phyloP scores from a whole-genome alignment of 2,329 filamentous ascomycete species.

The Akanthomyces muscarius region DNA sequence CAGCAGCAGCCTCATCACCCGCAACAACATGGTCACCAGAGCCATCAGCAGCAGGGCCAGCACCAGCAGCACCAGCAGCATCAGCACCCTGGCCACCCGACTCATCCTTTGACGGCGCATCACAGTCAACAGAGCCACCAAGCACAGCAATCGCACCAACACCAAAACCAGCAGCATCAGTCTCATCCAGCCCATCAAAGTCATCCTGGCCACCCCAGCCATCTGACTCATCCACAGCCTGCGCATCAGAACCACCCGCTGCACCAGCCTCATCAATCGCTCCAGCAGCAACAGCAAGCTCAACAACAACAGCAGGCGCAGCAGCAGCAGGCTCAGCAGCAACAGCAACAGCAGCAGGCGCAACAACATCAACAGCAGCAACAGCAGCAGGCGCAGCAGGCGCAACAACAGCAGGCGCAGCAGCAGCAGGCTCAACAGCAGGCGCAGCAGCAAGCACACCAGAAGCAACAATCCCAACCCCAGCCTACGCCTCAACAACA shows the following conservation, averaged over 20 bases:
- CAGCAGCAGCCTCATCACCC: constrained; percentile 21
- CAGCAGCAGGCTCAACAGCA: constrained; percentile 29
- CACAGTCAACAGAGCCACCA: constrained; percentile 25
- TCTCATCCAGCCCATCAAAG: constrained; percentile 21
- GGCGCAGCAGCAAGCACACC: constrained; percentile 28
- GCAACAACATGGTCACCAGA: constrained; percentile 24
- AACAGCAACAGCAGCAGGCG: constrained; percentile 28
- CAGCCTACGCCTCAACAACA: constrained; percentile 20
- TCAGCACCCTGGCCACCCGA: constrained; percentile 23
- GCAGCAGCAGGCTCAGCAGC: constrained; percentile 27
- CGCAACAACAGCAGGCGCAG: constrained; percentile 26
- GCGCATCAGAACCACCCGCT: constrained; percentile 24
- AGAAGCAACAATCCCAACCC: constrained; percentile 27
- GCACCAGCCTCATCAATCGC: constrained; percentile 23
- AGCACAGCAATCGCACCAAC: constrained; percentile 20
- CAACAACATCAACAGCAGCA: constrained; percentile 31
- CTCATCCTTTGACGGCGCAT: constrained; percentile 15
- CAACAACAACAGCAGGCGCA: constrained; percentile 30
- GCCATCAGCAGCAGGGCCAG: constrained; percentile 27
- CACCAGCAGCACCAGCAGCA: constrained; percentile 27
- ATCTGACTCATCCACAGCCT: constrained; percentile 27
- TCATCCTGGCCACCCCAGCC: constrained; percentile 18
- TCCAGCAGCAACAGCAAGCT: constrained; percentile 31
- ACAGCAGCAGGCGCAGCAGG: constrained; percentile 31
- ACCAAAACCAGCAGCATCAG: constrained; percentile 23